Percentiles rank a stretch among this genome's conserved stretches.
phyloP scores from a whole-genome alignment of 2,329 filamentous ascomycete genomes.

The Trichoderma hamatum region DNA sequence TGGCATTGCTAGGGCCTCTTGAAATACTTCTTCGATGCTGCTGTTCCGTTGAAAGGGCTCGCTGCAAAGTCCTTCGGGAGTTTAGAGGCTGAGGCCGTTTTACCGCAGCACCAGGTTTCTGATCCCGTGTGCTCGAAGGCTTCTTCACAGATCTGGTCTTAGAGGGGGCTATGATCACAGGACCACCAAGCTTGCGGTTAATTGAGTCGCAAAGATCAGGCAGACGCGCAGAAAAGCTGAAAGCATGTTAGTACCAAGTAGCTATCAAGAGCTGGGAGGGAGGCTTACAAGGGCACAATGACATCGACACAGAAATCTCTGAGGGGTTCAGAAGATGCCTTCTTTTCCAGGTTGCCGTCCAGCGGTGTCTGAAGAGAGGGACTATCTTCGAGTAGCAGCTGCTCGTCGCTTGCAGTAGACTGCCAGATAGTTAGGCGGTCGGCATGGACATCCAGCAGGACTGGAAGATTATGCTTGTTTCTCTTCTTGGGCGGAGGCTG shows the following conservation, averaged over 20 bases:
- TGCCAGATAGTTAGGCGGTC: conserved; percentile 85
- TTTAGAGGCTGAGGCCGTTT: conserved; percentile 51
- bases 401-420: conserved; percentile 67
- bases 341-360: conserved; percentile 45
- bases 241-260: conserved; percentile 40
- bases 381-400: conserved; percentile 54
- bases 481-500: conserved; percentile 53
- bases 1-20: conserved; percentile 58
- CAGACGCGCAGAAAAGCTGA: conserved; percentile 73
- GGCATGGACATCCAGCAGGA: conserved; percentile 71
- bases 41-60: conserved; percentile 64
- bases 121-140: conserved; percentile 46
- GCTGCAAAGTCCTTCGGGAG: conserved; percentile 58
- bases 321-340: conserved; percentile 61
- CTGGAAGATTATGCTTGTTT: conserved; percentile 64
- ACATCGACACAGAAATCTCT: conserved; percentile 80
- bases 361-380: conserved; percentile 42
- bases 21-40: conserved; percentile 57
- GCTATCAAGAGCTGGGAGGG: not conserved
- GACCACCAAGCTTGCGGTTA: conserved; percentile 76
- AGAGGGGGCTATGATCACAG: conserved; percentile 59
- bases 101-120: conserved; percentile 55
- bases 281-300: conserved; percentile 72
- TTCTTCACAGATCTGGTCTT: conserved; percentile 55
- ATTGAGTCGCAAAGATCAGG: conserved; percentile 70